Conservation (phyloP, 108 stramenopile species). For the Nannochloropsis salina region DNA sequence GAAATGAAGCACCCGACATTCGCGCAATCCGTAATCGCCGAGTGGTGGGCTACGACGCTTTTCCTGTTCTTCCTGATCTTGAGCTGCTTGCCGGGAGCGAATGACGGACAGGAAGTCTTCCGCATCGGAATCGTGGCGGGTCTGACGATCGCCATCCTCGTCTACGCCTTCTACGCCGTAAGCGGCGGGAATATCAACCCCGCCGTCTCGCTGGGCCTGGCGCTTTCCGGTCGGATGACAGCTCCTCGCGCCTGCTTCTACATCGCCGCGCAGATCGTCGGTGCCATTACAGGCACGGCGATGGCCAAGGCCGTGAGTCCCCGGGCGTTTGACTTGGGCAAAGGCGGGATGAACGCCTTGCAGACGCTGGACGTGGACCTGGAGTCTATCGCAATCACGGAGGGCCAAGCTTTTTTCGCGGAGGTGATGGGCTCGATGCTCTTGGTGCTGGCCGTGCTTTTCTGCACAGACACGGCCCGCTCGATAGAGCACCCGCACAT, state of each 20-base stretch:
- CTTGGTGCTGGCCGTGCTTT: slow-evolving; percentile 28
- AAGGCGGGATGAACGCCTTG: background rate
- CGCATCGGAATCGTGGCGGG: background rate
- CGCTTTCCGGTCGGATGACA: slow-evolving; percentile 30
- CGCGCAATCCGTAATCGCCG: background rate
- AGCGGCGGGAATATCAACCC: slow-evolving; percentile 44
- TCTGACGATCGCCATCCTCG: background rate
- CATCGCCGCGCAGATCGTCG: slow-evolving; percentile 26
- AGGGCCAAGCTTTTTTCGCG: slow-evolving; percentile 18
- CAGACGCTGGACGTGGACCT: background rate
- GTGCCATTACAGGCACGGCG: slow-evolving; percentile 24
- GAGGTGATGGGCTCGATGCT: slow-evolving; percentile 33
- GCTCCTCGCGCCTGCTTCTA: slow-evolving; percentile 27
- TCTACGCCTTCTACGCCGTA: slow-evolving; percentile 30
- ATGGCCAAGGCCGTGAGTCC: background rate
- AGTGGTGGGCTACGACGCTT: background rate
- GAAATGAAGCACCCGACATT: background rate
- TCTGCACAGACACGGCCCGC: slow-evolving; percentile 24
- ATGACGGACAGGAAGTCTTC: background rate
- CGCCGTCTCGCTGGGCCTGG: slow-evolving; percentile 36
- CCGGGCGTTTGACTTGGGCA: background rate
- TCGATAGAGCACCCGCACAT: background rate
- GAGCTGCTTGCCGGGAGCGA: background rate
- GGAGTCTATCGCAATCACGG: background rate
- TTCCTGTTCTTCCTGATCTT: background rate